Evolutionary conservation across 768 basidiomycete genomes (phyloP).

Genomic region (Kwoniella mangroviensis): DNA sequence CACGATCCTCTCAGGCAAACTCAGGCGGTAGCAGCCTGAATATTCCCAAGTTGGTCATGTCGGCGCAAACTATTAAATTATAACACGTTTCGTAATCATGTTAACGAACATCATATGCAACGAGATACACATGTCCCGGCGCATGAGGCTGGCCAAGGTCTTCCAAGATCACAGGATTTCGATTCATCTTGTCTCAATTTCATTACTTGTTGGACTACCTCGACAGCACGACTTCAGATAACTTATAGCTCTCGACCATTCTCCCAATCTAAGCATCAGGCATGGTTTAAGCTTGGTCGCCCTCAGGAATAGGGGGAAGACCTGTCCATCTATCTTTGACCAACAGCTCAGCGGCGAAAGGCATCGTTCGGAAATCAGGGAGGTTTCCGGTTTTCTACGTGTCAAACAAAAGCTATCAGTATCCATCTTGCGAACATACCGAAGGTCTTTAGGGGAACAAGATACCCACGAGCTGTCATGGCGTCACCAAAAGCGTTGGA

Average conservation of each 20-base stretch:
- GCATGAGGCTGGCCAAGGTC: too few species aligned
- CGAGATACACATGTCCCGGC: too few species aligned
- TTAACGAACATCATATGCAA: too few species aligned
- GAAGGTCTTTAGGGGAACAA: not conserved
- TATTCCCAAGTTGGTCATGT: too few species aligned
- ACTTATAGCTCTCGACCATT: not conserved
- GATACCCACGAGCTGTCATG: conserved; percentile 42
- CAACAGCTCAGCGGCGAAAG: conserved; percentile 43
- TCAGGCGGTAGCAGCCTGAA: too few species aligned
- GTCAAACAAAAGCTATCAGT: not conserved
- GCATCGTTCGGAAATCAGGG: conserved; percentile 41
- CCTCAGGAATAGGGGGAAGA: conserved; percentile 25
- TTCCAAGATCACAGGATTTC: not conserved
- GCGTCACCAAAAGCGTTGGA: conserved; percentile 42
- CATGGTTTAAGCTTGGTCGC: conserved; percentile 39
- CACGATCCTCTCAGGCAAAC: too few species aligned
- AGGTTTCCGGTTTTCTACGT: conserved; percentile 42
- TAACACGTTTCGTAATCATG: too few species aligned
- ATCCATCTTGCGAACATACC: not conserved
- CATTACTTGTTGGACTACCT: not conserved
- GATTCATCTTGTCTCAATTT: not conserved
- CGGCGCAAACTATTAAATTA: too few species aligned
- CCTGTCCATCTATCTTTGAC: conserved; percentile 46
- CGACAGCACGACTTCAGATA: not conserved
- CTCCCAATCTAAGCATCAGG: conserved; percentile 9